Percentiles rank a stretch among this genome's conserved stretches.
phyloP scores from a whole-genome alignment of 768 basidiomycete species.

The Suillus discolor region DNA sequence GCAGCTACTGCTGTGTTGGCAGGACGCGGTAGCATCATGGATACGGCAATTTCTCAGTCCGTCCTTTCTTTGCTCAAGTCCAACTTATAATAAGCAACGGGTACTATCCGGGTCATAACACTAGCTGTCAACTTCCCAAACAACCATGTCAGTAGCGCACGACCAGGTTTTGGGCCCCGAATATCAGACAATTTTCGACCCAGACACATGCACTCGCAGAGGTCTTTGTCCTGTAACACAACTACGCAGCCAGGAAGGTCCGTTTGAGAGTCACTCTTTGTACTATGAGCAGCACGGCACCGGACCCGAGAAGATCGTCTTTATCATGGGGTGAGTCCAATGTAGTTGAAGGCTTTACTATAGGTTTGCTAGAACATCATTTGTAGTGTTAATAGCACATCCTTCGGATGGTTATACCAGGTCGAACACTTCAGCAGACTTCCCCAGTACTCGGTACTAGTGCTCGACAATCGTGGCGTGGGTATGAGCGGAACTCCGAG shows the following conservation, averaged over 20 bases:
- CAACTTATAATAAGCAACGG: neutral
- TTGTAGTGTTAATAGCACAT: conserved; percentile 60
- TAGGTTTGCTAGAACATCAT: conserved; percentile 4
- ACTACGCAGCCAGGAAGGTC: conserved; percentile 47
- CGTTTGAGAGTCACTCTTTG: conserved; percentile 67
- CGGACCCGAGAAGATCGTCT: conserved; percentile 64
- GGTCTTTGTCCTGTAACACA: conserved; percentile 77
- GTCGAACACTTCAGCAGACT: conserved; percentile 63
- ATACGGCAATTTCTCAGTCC: neutral
- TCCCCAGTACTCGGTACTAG: conserved; percentile 59
- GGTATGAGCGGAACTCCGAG: conserved; percentile 71
- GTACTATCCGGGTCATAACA: neutral
- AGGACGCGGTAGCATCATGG: neutral
- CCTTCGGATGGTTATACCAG: conserved; percentile 65
- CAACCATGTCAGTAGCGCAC: conserved; percentile 10
- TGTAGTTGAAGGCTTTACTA: neutral
- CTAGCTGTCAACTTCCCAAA: neutral
- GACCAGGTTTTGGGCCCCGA: conserved; percentile 20
- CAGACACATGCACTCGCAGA: conserved; percentile 61
- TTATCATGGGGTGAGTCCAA: conserved; percentile 69
- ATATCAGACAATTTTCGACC: conserved; percentile 54
- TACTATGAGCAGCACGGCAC: conserved; percentile 81
- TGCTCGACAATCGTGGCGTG: conserved; percentile 86
- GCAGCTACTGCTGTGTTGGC: no score
- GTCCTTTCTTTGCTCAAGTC: neutral